These are phyloP conservation scores for Fagus sylvatica DNA, from an alignment of 306 rosid species.

Conservation along the genomic window DNA sequence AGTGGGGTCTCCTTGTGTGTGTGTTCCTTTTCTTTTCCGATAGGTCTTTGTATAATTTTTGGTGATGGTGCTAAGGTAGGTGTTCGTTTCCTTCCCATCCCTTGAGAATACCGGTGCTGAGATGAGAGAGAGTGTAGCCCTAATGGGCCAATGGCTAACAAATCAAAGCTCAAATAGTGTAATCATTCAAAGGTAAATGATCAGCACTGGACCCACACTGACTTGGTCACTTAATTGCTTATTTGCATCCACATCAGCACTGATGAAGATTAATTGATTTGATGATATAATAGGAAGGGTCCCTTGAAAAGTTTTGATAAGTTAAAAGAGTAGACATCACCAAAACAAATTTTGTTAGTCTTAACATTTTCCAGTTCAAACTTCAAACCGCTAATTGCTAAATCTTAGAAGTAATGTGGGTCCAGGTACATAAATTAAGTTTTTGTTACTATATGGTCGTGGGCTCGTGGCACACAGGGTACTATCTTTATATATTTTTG, in stretches of 20 bases:
- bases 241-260: conserved; percentile 27
- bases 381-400: too few species aligned
- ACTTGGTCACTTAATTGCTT: conserved; percentile 4
- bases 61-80: background rate
- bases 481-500: too few species aligned
- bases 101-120: background rate
- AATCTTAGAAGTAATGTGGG: too few species aligned
- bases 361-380: too few species aligned
- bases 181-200: conserved; percentile 3
- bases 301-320: background rate
- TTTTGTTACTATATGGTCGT: too few species aligned
- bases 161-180: too few species aligned
- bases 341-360: background rate
- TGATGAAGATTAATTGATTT: conserved; percentile 3
- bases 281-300: background rate
- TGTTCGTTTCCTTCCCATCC: background rate
- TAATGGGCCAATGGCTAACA: too few species aligned
- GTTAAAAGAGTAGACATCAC: conserved; percentile 11
- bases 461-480: too few species aligned
- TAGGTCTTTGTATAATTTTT: background rate
- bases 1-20: too few species aligned
- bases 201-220: conserved; percentile 12
- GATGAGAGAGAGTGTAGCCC: background rate
- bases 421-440: too few species aligned
- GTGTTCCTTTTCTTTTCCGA: background rate